phyloP scores from a whole-genome alignment of 352 stramenopile genomes.

The Nannochloropsis limnetica region DNA sequence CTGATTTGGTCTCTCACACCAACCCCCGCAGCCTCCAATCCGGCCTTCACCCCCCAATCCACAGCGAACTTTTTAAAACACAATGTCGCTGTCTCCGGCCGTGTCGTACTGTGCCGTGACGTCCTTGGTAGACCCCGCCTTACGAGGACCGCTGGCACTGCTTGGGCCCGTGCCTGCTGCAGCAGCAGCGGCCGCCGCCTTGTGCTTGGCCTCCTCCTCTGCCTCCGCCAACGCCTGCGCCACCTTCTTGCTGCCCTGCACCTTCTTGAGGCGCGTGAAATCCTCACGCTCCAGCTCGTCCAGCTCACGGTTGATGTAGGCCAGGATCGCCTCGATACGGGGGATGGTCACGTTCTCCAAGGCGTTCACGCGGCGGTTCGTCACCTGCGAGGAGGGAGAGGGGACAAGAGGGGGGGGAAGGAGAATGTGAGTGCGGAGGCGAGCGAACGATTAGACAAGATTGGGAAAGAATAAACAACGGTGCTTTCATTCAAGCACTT shows the following conservation, averaged over 20 bases:
- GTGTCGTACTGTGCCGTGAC: constrained; percentile 32
- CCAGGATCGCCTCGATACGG: constrained; percentile 87
- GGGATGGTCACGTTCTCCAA: constrained; percentile 99
- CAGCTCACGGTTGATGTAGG: constrained; percentile 92
- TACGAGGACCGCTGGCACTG: neutral
- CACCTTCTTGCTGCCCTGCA: constrained; percentile 90
- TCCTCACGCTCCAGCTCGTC: constrained; percentile 98
- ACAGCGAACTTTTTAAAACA: neutral
- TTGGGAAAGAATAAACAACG: neutral
- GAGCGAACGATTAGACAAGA: neutral
- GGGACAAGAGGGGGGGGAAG: neutral
- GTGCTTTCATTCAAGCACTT: no score
- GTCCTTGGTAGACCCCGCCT: neutral
- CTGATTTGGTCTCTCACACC: neutral
- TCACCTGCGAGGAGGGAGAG: constrained; percentile 60
- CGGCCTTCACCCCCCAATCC: neutral
- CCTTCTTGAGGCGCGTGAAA: constrained; percentile 89
- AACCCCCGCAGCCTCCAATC: neutral
- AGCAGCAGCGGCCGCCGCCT: neutral
- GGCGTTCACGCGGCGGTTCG: constrained; percentile 97
- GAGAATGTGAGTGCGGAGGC: neutral
- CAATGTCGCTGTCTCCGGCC: constrained; percentile 18
- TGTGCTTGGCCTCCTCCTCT: constrained; percentile 19
- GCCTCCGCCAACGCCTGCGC: constrained; percentile 62
- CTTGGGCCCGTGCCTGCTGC: neutral